phyloP scores from a whole-genome alignment of 208 protist species.

The Herpetomonas tarakana region DNA sequence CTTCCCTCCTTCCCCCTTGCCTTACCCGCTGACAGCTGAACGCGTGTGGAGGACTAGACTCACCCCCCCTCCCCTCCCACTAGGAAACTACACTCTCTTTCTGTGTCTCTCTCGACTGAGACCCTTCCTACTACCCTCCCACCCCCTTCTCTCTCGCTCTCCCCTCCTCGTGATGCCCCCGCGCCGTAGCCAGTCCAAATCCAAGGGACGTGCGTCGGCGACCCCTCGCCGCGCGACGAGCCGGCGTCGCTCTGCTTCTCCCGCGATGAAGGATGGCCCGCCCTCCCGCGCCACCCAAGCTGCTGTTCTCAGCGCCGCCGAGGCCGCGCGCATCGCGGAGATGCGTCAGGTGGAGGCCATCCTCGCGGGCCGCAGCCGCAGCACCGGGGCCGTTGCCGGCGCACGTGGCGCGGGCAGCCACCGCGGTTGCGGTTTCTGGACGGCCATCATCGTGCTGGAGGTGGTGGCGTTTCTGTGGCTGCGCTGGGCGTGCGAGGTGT shows the following conservation, averaged over 20 bases:
- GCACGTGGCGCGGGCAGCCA: slow-evolving; percentile 3
- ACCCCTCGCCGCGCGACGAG: not conserved
- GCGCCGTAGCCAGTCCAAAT: slow-evolving; percentile 10
- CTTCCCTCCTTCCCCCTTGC: too few species aligned
- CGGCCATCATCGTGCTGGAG: slow-evolving; percentile 49
- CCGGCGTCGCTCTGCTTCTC: not conserved
- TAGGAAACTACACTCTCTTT: too few species aligned
- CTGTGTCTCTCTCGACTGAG: too few species aligned
- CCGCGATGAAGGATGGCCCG: too few species aligned
- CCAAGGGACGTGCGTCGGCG: not conserved
- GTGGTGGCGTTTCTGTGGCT: slow-evolving; percentile 62
- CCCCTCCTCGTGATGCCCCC: slow-evolving; percentile 18
- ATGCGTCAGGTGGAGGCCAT: slow-evolving; percentile 46
- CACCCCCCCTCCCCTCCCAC: too few species aligned
- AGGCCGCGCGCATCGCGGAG: slow-evolving; percentile 21
- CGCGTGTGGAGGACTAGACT: too few species aligned
- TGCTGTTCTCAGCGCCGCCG: not conserved
- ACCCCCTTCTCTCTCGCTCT: slow-evolving; percentile 1
- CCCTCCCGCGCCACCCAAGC: not conserved
- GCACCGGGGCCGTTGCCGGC: slow-evolving; percentile 8
- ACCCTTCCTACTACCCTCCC: too few species aligned
- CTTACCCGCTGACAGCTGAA: too few species aligned
- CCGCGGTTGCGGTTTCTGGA: slow-evolving; percentile 45
- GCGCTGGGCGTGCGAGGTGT: slow-evolving; percentile 57
- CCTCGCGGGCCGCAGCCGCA: slow-evolving; percentile 28